Evolutionary conservation across 1,284 basidiomycete genomes (phyloP), one percentile per base, ranked within the genome.

Genomic region (Fomitopsis palustris): DNA sequence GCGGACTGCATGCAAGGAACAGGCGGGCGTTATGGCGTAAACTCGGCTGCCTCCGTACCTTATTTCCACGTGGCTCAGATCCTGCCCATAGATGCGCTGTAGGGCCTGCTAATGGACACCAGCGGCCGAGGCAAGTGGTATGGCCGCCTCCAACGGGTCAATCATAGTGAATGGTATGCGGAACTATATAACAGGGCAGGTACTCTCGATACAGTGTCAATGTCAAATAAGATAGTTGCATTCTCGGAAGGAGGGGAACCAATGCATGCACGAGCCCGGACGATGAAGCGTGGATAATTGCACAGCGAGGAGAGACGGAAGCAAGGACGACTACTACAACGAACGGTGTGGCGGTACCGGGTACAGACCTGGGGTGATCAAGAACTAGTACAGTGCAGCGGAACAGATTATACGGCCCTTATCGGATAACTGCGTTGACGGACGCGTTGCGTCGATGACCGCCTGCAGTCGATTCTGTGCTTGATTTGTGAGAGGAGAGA

Each of bases 381-480:
- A 52, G 56, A 59, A 55, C 52, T 16, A 57, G 37, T 47, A 47
- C 39, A 42, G 17, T 27, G 19, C 42, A 27, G 17, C 27, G 31
- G n/a, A 41, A 55, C 19, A 8, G 23, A 57, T 47, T 29, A 55
- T 59, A 38, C 55, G 54, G 39, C 45, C 58, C 45, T 60, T 55
- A 61, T 65, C 68, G 70, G 31, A 69, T 79, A 60, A 82, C 73
- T n/a, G 83, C 84, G 56, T 83, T 80, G 39, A 83, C 78, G 42
- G 87, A 88, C 69, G 82, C 76, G 45, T 86, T 86, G 61, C 86
- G 78, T 64, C 85, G 78, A 72, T 89, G 86, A 60, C 72, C 69
- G 51, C 61, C 61, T 55, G 64, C 64, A 53, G 62, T 75, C 49
- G 76, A 69, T 61, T 86, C 82, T 58, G 80, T 68, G 60, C 74